Evolutionary conservation across 257 asterid species (phyloP).

Genomic region (Solanum boliviense): DNA sequence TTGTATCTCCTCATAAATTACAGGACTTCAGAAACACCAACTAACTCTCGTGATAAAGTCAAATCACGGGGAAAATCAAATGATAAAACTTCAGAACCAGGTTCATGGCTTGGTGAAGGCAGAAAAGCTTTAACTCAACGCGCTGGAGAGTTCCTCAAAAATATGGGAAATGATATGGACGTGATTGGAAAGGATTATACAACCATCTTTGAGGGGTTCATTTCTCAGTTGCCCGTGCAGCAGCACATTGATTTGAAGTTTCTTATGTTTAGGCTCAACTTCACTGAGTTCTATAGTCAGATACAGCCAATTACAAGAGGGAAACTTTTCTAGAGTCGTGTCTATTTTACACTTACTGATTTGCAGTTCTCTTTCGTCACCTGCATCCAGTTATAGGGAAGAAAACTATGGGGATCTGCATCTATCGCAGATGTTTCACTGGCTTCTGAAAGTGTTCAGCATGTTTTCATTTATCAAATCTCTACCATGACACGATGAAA

Average conservation of each 20-base stretch:
- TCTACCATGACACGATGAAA: background rate
- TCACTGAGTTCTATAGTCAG: conserved; percentile 84
- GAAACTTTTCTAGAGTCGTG: conserved; percentile 22
- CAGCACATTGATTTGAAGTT: conserved; percentile 87
- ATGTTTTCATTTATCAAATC: background rate
- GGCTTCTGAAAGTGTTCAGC: background rate
- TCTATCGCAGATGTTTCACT: background rate
- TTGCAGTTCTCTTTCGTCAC: background rate
- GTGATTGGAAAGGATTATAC: conserved; percentile 74
- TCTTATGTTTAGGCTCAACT: conserved; percentile 86
- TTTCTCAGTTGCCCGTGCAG: conserved; percentile 77
- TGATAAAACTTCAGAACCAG: conserved; percentile 48
- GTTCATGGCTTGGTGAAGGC: conserved; percentile 90
- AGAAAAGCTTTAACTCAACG: conserved; percentile 79
- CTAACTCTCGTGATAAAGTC: conserved; percentile 36
- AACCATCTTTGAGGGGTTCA: conserved; percentile 74
- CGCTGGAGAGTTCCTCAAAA: conserved; percentile 70
- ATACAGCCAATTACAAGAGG: conserved; percentile 33
- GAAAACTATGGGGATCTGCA: background rate
- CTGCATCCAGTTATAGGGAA: background rate
- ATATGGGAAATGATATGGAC: conserved; percentile 72
- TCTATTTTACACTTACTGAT: background rate
- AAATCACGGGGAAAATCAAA: conserved; percentile 37
- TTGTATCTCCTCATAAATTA: conserved; percentile 9
- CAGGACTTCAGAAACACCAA: conserved; percentile 49